Evolutionary conservation across 345 rosid species (phyloP).

Genomic region (Moringa oleifera): DNA sequence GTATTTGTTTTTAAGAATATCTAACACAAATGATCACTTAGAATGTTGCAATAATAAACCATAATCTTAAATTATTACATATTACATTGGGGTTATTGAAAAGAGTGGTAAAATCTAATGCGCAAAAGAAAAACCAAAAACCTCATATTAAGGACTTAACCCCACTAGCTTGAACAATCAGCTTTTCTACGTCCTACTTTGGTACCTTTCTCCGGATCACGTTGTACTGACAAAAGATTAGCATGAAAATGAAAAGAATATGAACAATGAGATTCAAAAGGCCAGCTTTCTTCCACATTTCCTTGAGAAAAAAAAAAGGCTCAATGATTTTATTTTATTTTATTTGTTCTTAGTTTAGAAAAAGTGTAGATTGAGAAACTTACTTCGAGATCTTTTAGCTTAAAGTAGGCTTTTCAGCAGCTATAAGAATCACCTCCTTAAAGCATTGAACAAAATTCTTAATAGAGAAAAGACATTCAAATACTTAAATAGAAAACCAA

Average conservation of each 20-base stretch:
- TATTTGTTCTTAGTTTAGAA: too few relatives aligned
- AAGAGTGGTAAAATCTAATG: too few relatives aligned
- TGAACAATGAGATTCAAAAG: too few relatives aligned
- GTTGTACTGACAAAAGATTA: background rate
- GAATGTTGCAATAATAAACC: too few relatives aligned
- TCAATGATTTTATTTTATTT: too few relatives aligned
- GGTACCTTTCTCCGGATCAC: conserved; percentile 40
- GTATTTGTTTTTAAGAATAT: too few relatives aligned
- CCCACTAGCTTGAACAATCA: conserved; percentile 60
- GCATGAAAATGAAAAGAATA: too few relatives aligned
- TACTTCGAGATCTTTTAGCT: conserved; percentile 79
- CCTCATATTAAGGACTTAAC: conserved; percentile 59
- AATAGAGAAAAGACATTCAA: conserved; percentile 3
- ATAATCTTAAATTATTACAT: too few relatives aligned
- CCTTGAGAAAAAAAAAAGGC: background rate
- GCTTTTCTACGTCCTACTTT: conserved; percentile 59
- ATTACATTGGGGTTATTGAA: too few relatives aligned
- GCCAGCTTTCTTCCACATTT: too few relatives aligned
- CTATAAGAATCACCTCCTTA: conserved; percentile 78
- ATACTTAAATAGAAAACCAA: background rate
- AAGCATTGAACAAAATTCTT: conserved; percentile 76
- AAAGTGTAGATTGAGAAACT: conserved; percentile 1
- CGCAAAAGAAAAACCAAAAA: too few relatives aligned
- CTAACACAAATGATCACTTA: too few relatives aligned
- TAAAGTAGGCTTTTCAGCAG: conserved; percentile 84